Evolutionary conservation across 2,329 filamentous ascomycete genomes (phyloP).

Genomic region (Xylaria sp.): DNA sequence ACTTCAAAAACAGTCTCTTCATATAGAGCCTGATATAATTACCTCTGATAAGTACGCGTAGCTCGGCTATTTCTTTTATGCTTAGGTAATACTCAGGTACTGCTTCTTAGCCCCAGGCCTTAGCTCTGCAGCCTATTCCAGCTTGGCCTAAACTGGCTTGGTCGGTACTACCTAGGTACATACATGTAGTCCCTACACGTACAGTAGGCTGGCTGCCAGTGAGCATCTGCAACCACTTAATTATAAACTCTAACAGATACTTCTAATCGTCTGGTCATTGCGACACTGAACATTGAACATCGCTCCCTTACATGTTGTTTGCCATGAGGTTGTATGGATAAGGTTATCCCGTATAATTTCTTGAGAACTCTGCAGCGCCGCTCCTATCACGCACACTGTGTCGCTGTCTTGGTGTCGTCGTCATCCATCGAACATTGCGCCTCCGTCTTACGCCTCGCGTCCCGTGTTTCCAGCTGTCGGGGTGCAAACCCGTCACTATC

Average conservation of each 20-base stretch:
- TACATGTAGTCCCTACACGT: no score
- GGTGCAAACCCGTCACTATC: neutral
- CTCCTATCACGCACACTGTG: neutral
- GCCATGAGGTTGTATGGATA: neutral
- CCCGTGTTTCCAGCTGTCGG: neutral
- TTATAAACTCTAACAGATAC: neutral
- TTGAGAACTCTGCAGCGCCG: neutral
- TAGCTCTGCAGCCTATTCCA: neutral
- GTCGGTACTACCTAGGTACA: neutral
- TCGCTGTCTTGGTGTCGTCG: neutral
- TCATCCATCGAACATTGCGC: neutral
- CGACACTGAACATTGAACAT: neutral
- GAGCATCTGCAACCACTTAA: constrained; percentile 9
- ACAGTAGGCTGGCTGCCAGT: constrained; percentile 5
- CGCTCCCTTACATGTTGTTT: neutral
- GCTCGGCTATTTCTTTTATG: neutral
- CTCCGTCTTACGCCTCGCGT: neutral
- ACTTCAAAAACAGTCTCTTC: no score
- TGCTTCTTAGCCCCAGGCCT: neutral
- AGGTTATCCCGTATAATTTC: neutral
- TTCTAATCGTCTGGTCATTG: neutral
- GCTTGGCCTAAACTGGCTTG: neutral
- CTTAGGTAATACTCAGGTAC: constrained; percentile 1
- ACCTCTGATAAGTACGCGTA: neutral
- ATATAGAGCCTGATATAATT: no score